These are phyloP conservation scores for Didymella lethalis DNA, from an alignment of 2,329 filamentous ascomycete species.

Conservation along the genomic window DNA sequence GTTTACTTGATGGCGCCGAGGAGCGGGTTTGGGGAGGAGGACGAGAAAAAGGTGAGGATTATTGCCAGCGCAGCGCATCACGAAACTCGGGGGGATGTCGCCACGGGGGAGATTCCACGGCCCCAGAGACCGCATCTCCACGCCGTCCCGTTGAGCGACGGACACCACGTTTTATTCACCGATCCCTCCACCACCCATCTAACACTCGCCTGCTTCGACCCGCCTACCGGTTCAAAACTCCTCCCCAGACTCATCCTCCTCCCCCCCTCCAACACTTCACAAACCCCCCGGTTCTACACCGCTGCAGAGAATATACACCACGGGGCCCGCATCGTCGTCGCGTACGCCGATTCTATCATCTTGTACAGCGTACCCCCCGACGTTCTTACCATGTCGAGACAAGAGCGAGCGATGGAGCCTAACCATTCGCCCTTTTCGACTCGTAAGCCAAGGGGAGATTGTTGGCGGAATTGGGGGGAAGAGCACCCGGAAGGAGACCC, in stretches of 20 bases:
- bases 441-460: no score
- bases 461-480: no score
- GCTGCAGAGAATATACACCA: constrained; percentile 64
- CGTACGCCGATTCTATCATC: constrained; percentile 62
- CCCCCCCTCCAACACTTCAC: constrained; percentile 37
- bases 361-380: constrained; percentile 69
- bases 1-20: no score
- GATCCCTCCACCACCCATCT: constrained; percentile 55
- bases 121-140: constrained; percentile 34
- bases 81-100: constrained; percentile 32
- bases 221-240: no score
- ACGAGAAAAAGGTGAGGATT: no score
- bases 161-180: constrained; percentile 70
- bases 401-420: constrained; percentile 35
- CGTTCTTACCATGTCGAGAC: constrained; percentile 43
- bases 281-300: constrained; percentile 55
- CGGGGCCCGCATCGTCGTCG: constrained; percentile 67
- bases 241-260: constrained; percentile 53
- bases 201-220: no score
- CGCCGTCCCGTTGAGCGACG: constrained; percentile 70
- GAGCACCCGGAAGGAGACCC: no score
- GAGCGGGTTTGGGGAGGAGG: no score
- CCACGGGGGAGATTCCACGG: no score
- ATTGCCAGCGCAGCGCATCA: constrained; percentile 67
- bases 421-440: constrained; percentile 16